phyloP scores from a whole-genome alignment of 805 yeast species.

The Wickerhamomyces chaumierensis region DNA sequence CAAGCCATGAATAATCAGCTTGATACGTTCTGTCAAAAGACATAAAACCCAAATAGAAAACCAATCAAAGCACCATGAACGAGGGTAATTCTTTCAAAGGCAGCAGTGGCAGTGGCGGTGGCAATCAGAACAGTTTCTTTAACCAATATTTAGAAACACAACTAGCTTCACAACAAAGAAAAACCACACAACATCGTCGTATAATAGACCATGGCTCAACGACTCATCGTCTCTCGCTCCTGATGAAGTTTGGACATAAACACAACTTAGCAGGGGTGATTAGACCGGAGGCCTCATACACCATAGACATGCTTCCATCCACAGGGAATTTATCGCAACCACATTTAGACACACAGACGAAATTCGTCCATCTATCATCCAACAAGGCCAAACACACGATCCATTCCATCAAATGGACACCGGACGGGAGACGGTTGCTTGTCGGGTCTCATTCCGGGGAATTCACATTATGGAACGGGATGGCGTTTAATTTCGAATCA shows the following conservation, averaged over 20 bases:
- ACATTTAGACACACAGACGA: conserved; percentile 55
- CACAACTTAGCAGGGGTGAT: conserved; percentile 36
- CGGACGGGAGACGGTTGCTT: conserved; percentile 83
- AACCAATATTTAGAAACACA: conserved; percentile 18
- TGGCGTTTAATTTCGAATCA: conserved; percentile 89
- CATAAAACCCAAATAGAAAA: too few species aligned
- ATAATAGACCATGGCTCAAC: conserved; percentile 73
- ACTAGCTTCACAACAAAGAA: conserved; percentile 32
- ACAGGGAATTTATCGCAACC: conserved; percentile 30
- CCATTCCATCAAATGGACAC: conserved; percentile 89
- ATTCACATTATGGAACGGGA: conserved; percentile 93
- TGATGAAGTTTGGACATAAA: conserved; percentile 31
- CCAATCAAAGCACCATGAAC: too few species aligned
- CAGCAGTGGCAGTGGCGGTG: too few species aligned
- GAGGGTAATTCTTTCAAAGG: too few species aligned
- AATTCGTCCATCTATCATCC: conserved; percentile 82
- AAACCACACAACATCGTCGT: conserved; percentile 43
- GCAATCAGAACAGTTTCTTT: conserved; percentile 5
- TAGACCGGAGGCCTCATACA: conserved; percentile 59
- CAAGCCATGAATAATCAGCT: too few species aligned
- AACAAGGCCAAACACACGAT: conserved; percentile 90
- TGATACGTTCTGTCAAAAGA: too few species aligned
- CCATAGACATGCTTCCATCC: conserved; percentile 48
- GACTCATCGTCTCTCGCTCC: conserved; percentile 51
- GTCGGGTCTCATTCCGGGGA: conserved; percentile 93